These are phyloP conservation scores for Mangifera indica DNA, from an alignment of 345 rosid genomes.

Conservation along the genomic window DNA sequence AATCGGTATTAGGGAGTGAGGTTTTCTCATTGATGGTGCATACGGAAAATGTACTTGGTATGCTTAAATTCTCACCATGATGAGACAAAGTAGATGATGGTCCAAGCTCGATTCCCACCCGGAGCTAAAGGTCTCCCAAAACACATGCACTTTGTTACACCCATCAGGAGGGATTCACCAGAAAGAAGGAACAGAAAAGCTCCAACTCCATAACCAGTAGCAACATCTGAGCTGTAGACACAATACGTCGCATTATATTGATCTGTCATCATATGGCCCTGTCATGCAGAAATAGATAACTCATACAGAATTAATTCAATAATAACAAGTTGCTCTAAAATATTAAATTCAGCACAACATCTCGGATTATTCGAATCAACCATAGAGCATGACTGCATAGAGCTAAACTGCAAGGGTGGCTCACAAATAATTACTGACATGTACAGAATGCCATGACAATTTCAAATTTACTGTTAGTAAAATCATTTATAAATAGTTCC, in stretches of 20 bases:
- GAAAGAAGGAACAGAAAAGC: conserved; percentile 89
- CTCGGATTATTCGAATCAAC: not conserved
- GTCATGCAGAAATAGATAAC: conserved; percentile 21
- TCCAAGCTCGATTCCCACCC: conserved; percentile 88
- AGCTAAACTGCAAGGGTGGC: not conserved
- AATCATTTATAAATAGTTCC: too few relatives aligned
- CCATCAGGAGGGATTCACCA: conserved; percentile 82
- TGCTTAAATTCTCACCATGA: conserved; percentile 61
- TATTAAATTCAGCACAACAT: not conserved
- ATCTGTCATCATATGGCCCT: conserved; percentile 50
- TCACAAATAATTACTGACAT: not conserved
- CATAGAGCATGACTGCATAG: not conserved
- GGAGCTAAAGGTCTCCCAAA: conserved; percentile 84
- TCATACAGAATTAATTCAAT: not conserved
- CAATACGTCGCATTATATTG: conserved; percentile 59
- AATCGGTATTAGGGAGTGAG: too few relatives aligned
- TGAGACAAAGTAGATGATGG: conserved; percentile 80
- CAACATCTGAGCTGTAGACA: conserved; percentile 82
- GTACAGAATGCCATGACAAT: too few relatives aligned
- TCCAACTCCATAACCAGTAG: conserved; percentile 96
- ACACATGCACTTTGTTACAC: conserved; percentile 94
- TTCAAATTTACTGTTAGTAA: too few relatives aligned
- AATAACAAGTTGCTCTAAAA: not conserved
- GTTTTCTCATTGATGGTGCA: too few relatives aligned
- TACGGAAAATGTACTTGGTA: not conserved